phyloP scores from a whole-genome alignment of 768 basidiomycete genomes.

The Boletellus sp. region DNA sequence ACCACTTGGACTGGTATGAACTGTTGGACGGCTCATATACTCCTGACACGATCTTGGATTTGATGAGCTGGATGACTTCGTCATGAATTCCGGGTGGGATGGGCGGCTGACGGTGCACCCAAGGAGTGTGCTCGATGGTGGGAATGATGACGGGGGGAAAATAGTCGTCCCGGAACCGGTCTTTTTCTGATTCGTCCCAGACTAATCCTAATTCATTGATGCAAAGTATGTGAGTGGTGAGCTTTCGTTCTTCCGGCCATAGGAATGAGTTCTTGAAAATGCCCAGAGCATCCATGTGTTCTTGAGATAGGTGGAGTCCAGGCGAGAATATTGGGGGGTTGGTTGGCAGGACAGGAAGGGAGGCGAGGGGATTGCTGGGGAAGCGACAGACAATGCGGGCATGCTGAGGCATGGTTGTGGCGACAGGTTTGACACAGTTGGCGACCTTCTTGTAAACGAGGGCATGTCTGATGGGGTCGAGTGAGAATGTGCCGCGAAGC shows the following conservation, averaged over 20 bases:
- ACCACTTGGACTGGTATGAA: constrained; percentile 40
- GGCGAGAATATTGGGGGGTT: not conserved
- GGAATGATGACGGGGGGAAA: constrained; percentile 35
- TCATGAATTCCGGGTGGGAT: constrained; percentile 28
- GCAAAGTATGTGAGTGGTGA: constrained; percentile 22
- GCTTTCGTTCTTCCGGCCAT: constrained; percentile 1
- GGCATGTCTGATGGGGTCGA: not conserved
- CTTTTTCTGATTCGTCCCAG: constrained; percentile 36
- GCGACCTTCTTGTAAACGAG: constrained; percentile 34
- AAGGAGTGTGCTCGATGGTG: constrained; percentile 34
- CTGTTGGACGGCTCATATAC: constrained; percentile 39
- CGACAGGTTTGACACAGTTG: constrained; percentile 31
- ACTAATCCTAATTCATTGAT: constrained; percentile 35
- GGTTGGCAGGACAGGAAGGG: constrained; percentile 13
- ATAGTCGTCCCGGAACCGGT: constrained; percentile 31
- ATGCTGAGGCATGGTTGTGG: constrained; percentile 27
- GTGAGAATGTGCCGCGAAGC: not conserved
- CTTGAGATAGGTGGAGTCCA: not conserved
- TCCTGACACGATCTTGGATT: constrained; percentile 35
- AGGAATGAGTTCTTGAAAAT: not conserved
- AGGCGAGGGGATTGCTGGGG: constrained; percentile 33
- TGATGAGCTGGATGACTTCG: constrained; percentile 27
- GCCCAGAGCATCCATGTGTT: not conserved
- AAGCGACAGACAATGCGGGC: constrained; percentile 28
- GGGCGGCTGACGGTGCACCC: constrained; percentile 28